These are phyloP conservation scores for Monosporozyma aerobia DNA, from an alignment of 805 yeast species.

Conservation along the genomic window DNA sequence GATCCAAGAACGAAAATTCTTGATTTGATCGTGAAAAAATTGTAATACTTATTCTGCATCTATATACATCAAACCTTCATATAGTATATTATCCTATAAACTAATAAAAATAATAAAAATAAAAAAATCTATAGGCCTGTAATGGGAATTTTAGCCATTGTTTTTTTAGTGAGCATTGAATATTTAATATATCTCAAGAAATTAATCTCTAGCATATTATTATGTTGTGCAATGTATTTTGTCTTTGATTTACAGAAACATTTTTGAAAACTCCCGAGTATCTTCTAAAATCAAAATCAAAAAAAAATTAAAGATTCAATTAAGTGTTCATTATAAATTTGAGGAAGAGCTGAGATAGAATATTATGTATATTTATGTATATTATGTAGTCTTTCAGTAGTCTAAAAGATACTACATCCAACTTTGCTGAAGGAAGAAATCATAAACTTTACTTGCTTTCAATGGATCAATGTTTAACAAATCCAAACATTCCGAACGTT, in stretches of 20 bases:
- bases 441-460: constrained; percentile 82
- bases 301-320: neutral
- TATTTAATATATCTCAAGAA: too few relatives aligned
- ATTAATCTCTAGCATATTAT: too few relatives aligned
- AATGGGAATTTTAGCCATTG: too few relatives aligned
- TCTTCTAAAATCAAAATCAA: neutral
- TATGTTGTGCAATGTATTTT: too few relatives aligned
- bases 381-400: neutral
- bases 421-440: constrained; percentile 84
- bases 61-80: neutral
- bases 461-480: constrained; percentile 74
- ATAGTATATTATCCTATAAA: neutral
- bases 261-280: neutral
- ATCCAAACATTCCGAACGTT: constrained; percentile 79
- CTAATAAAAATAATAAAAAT: neutral
- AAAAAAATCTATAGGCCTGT: neutral
- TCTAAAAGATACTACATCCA: constrained; percentile 44
- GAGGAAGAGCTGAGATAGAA: neutral
- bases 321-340: neutral
- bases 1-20: constrained; percentile 27
- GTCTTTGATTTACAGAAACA: too few relatives aligned
- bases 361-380: constrained; percentile 2
- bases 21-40: constrained; percentile 26
- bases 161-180: too few relatives aligned
- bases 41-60: constrained; percentile 10